Conservation (phyloP, 352 stramenopile genomes). For the Globisporangium spinosum region DNA sequence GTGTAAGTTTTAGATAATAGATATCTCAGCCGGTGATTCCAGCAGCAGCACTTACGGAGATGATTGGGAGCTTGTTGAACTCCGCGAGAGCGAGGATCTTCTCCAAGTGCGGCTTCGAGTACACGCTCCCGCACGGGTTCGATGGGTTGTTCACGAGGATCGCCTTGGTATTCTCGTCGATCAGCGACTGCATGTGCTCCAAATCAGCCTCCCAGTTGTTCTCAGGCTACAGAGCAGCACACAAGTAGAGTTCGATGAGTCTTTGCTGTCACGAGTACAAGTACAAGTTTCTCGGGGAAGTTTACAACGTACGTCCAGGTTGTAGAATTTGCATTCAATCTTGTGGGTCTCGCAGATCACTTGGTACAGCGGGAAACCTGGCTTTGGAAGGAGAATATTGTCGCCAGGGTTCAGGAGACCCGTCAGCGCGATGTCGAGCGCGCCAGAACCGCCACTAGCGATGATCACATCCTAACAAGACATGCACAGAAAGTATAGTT, state of each 20-base stretch:
- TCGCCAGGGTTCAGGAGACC: slow-evolving; percentile 89
- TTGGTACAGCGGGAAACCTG: slow-evolving; percentile 94
- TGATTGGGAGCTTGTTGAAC: slow-evolving; percentile 89
- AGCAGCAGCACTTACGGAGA: slow-evolving; percentile 77
- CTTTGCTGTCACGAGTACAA: neutral
- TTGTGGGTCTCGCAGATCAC: slow-evolving; percentile 92
- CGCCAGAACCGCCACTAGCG: slow-evolving; percentile 90
- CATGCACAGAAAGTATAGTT: neutral
- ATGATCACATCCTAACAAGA: slow-evolving; percentile 86
- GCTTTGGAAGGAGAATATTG: slow-evolving; percentile 92
- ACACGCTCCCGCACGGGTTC: slow-evolving; percentile 95
- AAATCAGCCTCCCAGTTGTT: slow-evolving; percentile 93
- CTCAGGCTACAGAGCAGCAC: slow-evolving; percentile 44
- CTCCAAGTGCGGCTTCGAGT: slow-evolving; percentile 80
- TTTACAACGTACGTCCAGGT: slow-evolving; percentile 42
- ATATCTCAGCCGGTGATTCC: neutral
- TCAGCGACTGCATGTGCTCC: slow-evolving; percentile 85
- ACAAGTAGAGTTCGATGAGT: neutral
- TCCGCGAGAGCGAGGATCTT: slow-evolving; percentile 75
- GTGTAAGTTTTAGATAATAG: neutral
- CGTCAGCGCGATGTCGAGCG: slow-evolving; percentile 91
- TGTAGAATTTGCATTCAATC: slow-evolving; percentile 91
- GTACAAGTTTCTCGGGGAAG: neutral
- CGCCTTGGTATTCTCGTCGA: slow-evolving; percentile 83
- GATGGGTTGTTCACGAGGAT: slow-evolving; percentile 96